Base-by-base conservation (phyloP, 2,329 filamentous ascomycete genomes). In the Fusarium praegraminearum region DNA sequence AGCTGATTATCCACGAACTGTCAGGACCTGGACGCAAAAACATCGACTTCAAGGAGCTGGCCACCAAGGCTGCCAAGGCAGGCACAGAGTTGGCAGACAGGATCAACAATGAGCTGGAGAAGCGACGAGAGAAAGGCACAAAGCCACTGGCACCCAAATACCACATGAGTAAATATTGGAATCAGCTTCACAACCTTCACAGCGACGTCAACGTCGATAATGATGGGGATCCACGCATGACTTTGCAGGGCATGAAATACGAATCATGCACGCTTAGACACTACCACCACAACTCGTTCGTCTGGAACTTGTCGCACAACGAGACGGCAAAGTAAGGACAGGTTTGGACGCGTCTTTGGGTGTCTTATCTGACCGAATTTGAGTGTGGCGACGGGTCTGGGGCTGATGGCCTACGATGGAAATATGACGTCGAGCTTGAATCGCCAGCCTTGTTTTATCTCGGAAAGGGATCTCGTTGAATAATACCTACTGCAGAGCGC, bases 131-230 rank as follows among this genome's bases (percentile, higher is more conserved):
- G 5, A 43, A 3, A 15, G 11, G n/a, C 3, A 53, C 50, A 5
- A 8, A n/a, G 0, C 26, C 11, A 22, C 12, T 43, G 10, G 5
- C 13, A 2, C 36, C 24, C 15, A 7, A 43, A 9, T 3, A 13
- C 8, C 43, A 53, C 3, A 24, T n/a, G 6, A n/a, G 26, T 0
- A 15, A 3, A 7, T 53, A 43, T 4, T 53, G 26, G 26, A 53
- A 53, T 7, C 3, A 16, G 1, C 26, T 53, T 10, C n/a, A 1
- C 2, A 53, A 43, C 16, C 43, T 32, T 4, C 7, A 4, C 6
- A 43, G 43, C 0, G 3, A 53, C 0, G n/a, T 53, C 7, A 15
- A 1, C 1, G 0, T 53, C 0, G 5, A 0, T 1, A 0, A 32
- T 3, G 3, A 7, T 5, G 24, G 10, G 1, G 7, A 36, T 43